Evolutionary conservation across 805 yeast species (phyloP).

Genomic region (Blastobotrys peoriensis): DNA sequence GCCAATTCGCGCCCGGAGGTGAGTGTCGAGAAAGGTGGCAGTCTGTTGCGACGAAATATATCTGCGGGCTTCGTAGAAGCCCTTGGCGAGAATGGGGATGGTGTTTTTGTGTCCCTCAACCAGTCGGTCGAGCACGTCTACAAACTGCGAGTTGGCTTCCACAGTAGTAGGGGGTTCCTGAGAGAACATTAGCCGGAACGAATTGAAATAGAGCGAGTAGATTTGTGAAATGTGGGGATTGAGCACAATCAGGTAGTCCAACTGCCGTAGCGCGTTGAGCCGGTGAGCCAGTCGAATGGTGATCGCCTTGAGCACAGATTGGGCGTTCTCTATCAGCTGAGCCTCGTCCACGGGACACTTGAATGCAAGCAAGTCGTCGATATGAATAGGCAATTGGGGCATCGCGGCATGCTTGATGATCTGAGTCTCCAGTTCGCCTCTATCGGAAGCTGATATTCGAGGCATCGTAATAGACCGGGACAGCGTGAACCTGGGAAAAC

Average conservation of each 20-base stretch:
- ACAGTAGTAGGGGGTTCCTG: slow-evolving; percentile 41
- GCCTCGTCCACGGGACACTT: slow-evolving; percentile 13
- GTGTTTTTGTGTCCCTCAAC: slow-evolving; percentile 80
- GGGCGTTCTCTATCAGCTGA: slow-evolving; percentile 29
- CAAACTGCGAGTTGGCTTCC: slow-evolving; percentile 50
- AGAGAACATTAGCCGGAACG: slow-evolving; percentile 49
- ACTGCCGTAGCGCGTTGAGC: slow-evolving; percentile 56
- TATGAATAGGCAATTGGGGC: slow-evolving; percentile 5
- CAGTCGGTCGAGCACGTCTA: slow-evolving; percentile 48
- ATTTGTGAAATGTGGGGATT: slow-evolving; percentile 82
- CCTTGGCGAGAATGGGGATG: slow-evolving; percentile 72
- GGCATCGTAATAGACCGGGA: background rate
- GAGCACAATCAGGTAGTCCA: slow-evolving; percentile 79
- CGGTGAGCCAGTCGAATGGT: slow-evolving; percentile 53
- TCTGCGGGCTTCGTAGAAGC: slow-evolving; percentile 61
- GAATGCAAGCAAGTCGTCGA: slow-evolving; percentile 8
- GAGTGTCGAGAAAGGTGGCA: slow-evolving; percentile 62
- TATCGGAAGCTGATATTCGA: slow-evolving; percentile 1
- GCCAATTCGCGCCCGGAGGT: slow-evolving; percentile 75
- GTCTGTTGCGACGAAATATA: slow-evolving; percentile 43
- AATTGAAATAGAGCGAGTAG: slow-evolving; percentile 64
- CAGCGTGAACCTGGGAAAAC: background rate
- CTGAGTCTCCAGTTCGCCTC: slow-evolving; percentile 7
- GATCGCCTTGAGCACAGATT: slow-evolving; percentile 21
- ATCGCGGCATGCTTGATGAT: slow-evolving; percentile 9